These are phyloP conservation scores for Bisporella sp. DNA, from an alignment of 2,329 filamentous ascomycete species.

Conservation along the genomic window DNA sequence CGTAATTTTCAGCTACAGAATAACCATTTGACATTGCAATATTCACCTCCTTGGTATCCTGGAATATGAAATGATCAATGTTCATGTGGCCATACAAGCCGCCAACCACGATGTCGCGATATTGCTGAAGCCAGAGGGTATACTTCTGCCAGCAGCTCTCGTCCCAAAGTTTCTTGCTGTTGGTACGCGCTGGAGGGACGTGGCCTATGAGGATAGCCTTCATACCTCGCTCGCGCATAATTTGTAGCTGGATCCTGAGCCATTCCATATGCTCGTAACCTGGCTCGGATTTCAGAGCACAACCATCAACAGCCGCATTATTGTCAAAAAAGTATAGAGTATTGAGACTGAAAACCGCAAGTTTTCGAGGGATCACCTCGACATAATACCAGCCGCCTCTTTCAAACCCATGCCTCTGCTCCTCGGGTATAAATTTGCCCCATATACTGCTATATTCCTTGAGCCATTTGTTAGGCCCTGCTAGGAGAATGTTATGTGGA, in stretches of 20 bases:
- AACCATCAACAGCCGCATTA: conserved; percentile 91
- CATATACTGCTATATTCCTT: conserved; percentile 71
- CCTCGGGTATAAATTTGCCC: conserved; percentile 82
- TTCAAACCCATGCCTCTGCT: conserved; percentile 83
- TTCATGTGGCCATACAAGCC: conserved; percentile 95
- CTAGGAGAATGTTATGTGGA: conserved; percentile 86
- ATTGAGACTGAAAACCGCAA: conserved; percentile 91
- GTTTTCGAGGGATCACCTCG: conserved; percentile 78
- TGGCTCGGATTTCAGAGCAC: conserved; percentile 68
- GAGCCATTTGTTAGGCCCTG: conserved; percentile 84
- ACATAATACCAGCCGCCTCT: conserved; percentile 92
- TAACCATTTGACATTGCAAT: conserved; percentile 38
- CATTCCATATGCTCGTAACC: conserved; percentile 96
- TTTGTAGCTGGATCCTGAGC: conserved; percentile 81
- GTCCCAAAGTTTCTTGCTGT: conserved; percentile 84
- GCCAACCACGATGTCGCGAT: conserved; percentile 78
- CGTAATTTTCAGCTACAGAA: conserved; percentile 15
- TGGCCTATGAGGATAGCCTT: conserved; percentile 94
- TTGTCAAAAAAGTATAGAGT: conserved; percentile 94
- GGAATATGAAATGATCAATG: conserved; percentile 91
- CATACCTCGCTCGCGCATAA: conserved; percentile 75
- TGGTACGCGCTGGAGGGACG: conserved; percentile 82
- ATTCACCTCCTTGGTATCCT: conserved; percentile 74
- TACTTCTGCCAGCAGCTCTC: conserved; percentile 99
- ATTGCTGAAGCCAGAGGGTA: conserved; percentile 82